Conservation (phyloP, 83 land plant species). For the Thuja plicata region DNA sequence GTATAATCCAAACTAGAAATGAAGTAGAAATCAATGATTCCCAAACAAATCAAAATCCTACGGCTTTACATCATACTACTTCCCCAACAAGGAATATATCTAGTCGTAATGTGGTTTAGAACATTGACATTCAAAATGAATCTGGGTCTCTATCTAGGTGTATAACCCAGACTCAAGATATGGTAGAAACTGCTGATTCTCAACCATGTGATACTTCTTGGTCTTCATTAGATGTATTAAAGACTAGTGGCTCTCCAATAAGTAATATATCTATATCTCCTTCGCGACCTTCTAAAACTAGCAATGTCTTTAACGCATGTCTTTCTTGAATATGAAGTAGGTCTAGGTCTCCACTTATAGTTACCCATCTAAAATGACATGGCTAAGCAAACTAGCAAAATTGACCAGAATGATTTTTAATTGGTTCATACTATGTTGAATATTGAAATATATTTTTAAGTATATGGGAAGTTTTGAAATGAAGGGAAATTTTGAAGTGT, state of each 20-base stretch:
- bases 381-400: background rate
- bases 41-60: background rate
- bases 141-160: no score
- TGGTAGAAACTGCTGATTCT: background rate
- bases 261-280: background rate
- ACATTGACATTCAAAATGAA: no score
- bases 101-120: background rate
- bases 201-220: background rate
- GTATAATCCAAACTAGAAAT: background rate
- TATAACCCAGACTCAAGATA: background rate
- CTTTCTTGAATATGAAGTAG: background rate
- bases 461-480: background rate
- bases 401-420: background rate
- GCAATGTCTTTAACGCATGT: background rate
- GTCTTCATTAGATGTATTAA: no score
- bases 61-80: no score
- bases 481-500: background rate
- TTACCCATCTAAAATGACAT: background rate
- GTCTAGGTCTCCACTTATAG: background rate
- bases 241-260: no score
- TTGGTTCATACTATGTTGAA: background rate
- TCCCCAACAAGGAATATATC: no score
- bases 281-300: background rate
- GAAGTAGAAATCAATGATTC: background rate
- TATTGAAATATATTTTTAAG: background rate